Percentiles rank a stretch among this genome's conserved stretches.
Evolutionary conservation across 2,329 filamentous ascomycete genomes (phyloP).

Genomic region (Ampelomyces quisqualis): DNA sequence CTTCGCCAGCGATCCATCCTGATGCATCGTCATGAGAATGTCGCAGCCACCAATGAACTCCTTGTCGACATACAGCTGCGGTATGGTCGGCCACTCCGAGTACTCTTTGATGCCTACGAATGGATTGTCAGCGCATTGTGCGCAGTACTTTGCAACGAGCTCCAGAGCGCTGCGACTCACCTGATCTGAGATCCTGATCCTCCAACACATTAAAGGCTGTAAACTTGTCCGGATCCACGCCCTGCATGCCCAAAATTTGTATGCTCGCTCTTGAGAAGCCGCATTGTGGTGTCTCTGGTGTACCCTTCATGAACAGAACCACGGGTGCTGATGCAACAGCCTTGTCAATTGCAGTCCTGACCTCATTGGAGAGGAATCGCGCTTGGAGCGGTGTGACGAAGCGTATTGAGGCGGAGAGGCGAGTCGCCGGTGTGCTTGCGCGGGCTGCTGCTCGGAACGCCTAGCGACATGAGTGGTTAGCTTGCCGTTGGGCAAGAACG

Average conservation of each 20-base stretch:
- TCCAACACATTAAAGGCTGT: constrained; percentile 98
- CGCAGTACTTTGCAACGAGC: background rate
- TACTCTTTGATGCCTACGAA: constrained; percentile 91
- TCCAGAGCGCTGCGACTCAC: constrained; percentile 52
- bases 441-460: constrained; percentile 42
- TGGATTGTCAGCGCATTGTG: constrained; percentile 15
- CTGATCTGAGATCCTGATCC: constrained; percentile 79
- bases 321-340: constrained; percentile 86
- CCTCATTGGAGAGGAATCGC: constrained; percentile 78
- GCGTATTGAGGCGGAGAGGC: constrained; percentile 42
- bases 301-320: constrained; percentile 99
- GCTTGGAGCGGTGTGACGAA: constrained; percentile 51
- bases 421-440: constrained; percentile 21
- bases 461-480: too few species aligned
- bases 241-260: constrained; percentile 91
- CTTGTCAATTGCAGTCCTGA: constrained; percentile 81
- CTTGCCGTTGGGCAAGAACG: too few species aligned
- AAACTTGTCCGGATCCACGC: constrained; percentile 93
- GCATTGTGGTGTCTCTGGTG: constrained; percentile 92
- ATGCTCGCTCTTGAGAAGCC: constrained; percentile 94
- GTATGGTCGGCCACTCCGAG: constrained; percentile 98
- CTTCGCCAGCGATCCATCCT: constrained; percentile 90
- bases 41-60: constrained; percentile 98
- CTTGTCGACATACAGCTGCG: constrained; percentile 91
- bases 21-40: constrained; percentile 95